These are phyloP conservation scores for Kwoniella sp. DNA, from an alignment of 768 basidiomycete species.

Conservation along the genomic window DNA sequence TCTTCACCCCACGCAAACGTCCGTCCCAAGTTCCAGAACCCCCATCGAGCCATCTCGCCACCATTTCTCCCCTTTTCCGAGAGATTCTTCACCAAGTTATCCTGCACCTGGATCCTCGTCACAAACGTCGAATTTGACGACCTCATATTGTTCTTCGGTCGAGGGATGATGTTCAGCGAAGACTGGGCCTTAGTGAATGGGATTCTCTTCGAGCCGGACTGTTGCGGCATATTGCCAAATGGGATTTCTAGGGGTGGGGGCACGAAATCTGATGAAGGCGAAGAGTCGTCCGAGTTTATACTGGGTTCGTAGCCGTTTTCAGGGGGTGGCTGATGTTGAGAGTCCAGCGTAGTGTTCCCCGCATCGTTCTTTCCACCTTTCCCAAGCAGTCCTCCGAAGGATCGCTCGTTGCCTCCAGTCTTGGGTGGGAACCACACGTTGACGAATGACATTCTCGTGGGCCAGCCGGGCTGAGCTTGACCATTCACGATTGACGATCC, in stretches of 20 bases:
- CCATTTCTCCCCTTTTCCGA: constrained; percentile 66
- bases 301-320: constrained; percentile 40
- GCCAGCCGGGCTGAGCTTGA: constrained; percentile 40
- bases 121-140: constrained; percentile 93
- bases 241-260: constrained; percentile 17
- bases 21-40: constrained; percentile 86
- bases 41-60: constrained; percentile 74
- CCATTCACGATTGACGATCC: constrained; percentile 48
- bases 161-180: constrained; percentile 53
- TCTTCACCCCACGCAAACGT: constrained; percentile 83
- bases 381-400: constrained; percentile 43
- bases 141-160: constrained; percentile 88
- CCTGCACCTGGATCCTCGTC: constrained; percentile 77
- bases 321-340: constrained; percentile 14
- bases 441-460: constrained; percentile 47
- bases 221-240: constrained; percentile 25
- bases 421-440: constrained; percentile 50
- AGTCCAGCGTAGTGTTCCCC: not conserved
- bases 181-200: constrained; percentile 27
- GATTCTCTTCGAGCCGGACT: constrained; percentile 23
- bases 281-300: constrained; percentile 29
- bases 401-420: constrained; percentile 24
- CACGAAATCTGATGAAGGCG: constrained; percentile 31
- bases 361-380: constrained; percentile 19
- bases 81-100: constrained; percentile 72